Evolutionary conservation across 208 protist genomes (phyloP).

Genomic region (Jaenimonas drosophilae): DNA sequence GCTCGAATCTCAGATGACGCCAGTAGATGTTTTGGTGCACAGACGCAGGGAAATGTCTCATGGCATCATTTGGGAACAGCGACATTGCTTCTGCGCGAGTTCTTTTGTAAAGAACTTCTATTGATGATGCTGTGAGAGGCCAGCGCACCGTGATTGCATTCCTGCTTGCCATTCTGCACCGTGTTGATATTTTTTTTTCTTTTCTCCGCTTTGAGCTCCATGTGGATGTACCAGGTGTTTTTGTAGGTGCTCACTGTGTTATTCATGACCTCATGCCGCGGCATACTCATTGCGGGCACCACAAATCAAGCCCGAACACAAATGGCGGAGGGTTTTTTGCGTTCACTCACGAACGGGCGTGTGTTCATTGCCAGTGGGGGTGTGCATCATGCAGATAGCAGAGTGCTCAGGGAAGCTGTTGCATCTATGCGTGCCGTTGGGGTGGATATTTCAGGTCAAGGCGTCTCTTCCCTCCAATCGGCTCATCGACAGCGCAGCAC

Average conservation of each 20-base stretch:
- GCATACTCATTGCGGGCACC: slow-evolving; percentile 61
- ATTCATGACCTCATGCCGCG: slow-evolving; percentile 59
- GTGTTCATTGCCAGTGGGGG: slow-evolving; percentile 75
- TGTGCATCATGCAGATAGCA: slow-evolving; percentile 35
- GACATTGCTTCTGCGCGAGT: too few relatives aligned
- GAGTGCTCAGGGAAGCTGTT: too few relatives aligned
- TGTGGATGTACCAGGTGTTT: background rate
- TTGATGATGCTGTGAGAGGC: too few relatives aligned
- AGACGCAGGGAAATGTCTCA: too few relatives aligned
- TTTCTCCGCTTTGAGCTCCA: background rate
- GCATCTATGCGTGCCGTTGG: slow-evolving; percentile 45
- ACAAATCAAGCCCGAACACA: slow-evolving; percentile 73
- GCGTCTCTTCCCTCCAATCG: slow-evolving; percentile 37
- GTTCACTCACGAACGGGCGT: slow-evolving; percentile 24
- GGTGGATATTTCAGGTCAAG: slow-evolving; percentile 36
- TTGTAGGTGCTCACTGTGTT: background rate
- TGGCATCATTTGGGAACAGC: too few relatives aligned
- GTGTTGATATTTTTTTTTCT: slow-evolving; percentile 9
- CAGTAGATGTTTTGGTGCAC: too few relatives aligned
- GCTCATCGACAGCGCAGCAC: slow-evolving; percentile 51
- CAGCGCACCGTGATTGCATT: too few relatives aligned
- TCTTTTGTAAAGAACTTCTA: too few relatives aligned
- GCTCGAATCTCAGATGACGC: too few relatives aligned
- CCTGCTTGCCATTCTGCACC: too few relatives aligned
- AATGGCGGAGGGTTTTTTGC: slow-evolving; percentile 78